These are phyloP conservation scores for Melampsora larici-populina DNA, from an alignment of 1,284 basidiomycete genomes.

Conservation along the genomic window DNA sequence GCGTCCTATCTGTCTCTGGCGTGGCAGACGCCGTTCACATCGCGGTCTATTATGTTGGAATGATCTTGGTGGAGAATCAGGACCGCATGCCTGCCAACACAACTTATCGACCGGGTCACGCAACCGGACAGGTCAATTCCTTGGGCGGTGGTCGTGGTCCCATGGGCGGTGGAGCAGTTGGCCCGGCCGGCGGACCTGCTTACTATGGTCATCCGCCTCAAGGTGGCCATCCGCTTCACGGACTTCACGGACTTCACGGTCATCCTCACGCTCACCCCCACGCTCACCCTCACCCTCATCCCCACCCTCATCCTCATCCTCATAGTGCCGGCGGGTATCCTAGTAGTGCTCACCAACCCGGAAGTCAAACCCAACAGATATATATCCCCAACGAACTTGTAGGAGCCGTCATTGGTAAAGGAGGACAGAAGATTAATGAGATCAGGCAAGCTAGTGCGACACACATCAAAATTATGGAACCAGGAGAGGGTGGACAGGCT, in stretches of 20 bases:
- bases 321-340: conserved; percentile 46
- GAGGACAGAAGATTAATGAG: conserved; percentile 98
- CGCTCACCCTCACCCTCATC: conserved; percentile 55
- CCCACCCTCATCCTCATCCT: conserved; percentile 53
- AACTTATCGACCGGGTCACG: conserved; percentile 45
- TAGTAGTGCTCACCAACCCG: conserved; percentile 59
- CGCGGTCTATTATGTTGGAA: conserved; percentile 97
- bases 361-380: conserved; percentile 90
- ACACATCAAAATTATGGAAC: conserved; percentile 98
- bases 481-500: conserved; percentile 66
- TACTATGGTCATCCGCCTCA: conserved; percentile 46
- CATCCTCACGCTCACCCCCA: conserved; percentile 50
- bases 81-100: conserved; percentile 70
- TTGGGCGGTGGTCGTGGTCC: conserved; percentile 58
- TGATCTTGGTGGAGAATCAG: conserved; percentile 91
- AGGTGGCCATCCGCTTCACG: conserved; percentile 50
- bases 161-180: conserved; percentile 54
- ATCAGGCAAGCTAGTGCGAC: conserved; percentile 89
- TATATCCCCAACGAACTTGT: conserved; percentile 98
- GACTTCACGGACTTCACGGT: conserved; percentile 45
- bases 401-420: conserved; percentile 86
- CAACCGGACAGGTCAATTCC: conserved; percentile 50
- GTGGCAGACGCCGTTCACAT: conserved; percentile 99
- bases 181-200: conserved; percentile 29
- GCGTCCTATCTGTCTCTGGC: conserved; percentile 92